Evolutionary conservation across 176 grass and related monocot species (phyloP).

Genomic region (Elymus sibiricus): DNA sequence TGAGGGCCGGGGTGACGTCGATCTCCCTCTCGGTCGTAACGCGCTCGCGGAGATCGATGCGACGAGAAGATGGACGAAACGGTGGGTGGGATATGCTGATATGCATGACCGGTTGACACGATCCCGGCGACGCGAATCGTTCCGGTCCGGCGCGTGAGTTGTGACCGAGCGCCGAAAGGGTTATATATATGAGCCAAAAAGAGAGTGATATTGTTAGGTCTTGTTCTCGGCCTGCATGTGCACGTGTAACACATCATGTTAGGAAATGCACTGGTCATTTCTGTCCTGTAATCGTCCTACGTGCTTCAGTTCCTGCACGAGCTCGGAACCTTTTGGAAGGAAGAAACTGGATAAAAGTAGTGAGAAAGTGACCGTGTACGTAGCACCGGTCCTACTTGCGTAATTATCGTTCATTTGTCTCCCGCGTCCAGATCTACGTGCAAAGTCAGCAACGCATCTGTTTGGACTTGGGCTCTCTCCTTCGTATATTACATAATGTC

Average conservation of each 20-base stretch:
- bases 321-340: not conserved
- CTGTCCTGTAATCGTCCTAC: too few relatives aligned
- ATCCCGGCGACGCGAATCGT: not conserved
- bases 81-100: not conserved
- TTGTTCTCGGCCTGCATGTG: not conserved
- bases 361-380: not conserved
- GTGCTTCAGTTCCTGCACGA: too few relatives aligned
- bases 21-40: conserved; percentile 6
- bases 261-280: not conserved
- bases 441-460: conserved; percentile 24
- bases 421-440: not conserved
- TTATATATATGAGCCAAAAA: not conserved
- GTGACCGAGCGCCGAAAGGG: not conserved
- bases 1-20: too few relatives aligned
- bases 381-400: too few relatives aligned
- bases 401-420: not conserved
- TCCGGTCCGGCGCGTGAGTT: not conserved
- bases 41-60: not conserved
- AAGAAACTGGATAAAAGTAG: not conserved
- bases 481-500: not conserved
- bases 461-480: not conserved
- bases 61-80: not conserved
- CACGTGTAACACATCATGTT: not conserved
- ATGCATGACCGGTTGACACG: conserved; percentile 13
- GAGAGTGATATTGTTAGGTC: not conserved